Percentiles rank a stretch among this genome's conserved stretches.
These are phyloP conservation scores for Polytrichum commune DNA, from an alignment of 225 moss, liverwort and hornwort species.

Conservation along the genomic window DNA sequence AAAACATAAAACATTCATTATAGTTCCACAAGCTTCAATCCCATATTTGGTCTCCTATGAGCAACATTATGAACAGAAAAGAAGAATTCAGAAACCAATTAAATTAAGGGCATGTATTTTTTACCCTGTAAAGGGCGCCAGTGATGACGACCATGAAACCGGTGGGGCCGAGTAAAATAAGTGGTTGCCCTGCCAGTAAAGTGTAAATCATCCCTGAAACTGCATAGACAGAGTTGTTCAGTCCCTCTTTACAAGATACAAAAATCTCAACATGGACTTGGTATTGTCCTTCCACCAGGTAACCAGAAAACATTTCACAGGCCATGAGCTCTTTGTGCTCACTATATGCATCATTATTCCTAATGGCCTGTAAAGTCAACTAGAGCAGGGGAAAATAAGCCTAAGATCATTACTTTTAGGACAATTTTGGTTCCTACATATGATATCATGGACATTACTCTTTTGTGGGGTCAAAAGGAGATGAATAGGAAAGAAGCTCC, in stretches of 20 bases:
- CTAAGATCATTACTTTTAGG: too few species aligned
- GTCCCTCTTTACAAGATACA: too few species aligned
- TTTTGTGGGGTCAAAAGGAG: too few species aligned
- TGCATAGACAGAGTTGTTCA: slow-evolving; percentile 19
- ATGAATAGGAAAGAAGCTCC: background rate
- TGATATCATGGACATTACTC: background rate
- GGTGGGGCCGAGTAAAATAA: slow-evolving; percentile 72
- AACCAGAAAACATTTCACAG: too few species aligned
- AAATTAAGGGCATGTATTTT: background rate
- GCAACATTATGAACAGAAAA: background rate
- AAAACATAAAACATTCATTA: slow-evolving; percentile 4
- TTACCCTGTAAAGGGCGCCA: slow-evolving; percentile 66
- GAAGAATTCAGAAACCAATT: background rate
- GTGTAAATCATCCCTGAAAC: slow-evolving; percentile 67
- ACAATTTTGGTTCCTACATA: too few species aligned
- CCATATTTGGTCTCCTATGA: background rate
- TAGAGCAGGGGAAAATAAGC: too few species aligned
- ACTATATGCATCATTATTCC: too few species aligned
- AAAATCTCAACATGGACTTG: too few species aligned
- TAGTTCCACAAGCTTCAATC: background rate
- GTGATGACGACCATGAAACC: slow-evolving; percentile 84
- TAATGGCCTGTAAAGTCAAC: too few species aligned
- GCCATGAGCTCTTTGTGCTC: too few species aligned
- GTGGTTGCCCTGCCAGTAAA: slow-evolving; percentile 60
- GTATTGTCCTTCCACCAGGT: too few species aligned